phyloP scores from a whole-genome alignment of 1,139 yeast species.

The Geotrichum histeridarum region DNA sequence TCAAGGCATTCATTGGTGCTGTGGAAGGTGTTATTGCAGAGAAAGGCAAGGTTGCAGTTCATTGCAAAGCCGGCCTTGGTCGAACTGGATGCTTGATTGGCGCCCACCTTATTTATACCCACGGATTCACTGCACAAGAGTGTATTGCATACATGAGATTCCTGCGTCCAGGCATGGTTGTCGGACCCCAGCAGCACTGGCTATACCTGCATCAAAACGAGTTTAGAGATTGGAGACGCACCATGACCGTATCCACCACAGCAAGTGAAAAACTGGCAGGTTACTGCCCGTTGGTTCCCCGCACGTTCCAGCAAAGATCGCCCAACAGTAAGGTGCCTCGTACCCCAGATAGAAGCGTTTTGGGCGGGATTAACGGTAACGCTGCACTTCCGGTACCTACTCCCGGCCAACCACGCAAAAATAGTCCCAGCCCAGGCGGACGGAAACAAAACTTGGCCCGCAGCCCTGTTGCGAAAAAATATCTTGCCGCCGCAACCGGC shows the following conservation, averaged over 20 bases:
- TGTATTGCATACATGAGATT: conserved; percentile 95
- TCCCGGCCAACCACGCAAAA: conserved; percentile 94
- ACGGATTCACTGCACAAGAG: conserved; percentile 94
- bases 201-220: conserved; percentile 90
- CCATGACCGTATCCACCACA: conserved; percentile 72
- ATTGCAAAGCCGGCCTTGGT: conserved; percentile 96
- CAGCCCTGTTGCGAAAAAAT: conserved; percentile 9
- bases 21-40: conserved; percentile 79
- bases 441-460: neutral
- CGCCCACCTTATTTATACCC: conserved; percentile 90
- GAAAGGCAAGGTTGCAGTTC: conserved; percentile 94
- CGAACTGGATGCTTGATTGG: conserved; percentile 97
- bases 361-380: conserved; percentile 65
- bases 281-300: conserved; percentile 59
- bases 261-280: conserved; percentile 78
- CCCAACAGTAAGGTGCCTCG: conserved; percentile 45
- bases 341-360: conserved; percentile 73
- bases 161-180: conserved; percentile 98
- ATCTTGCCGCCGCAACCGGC: conserved; percentile 8
- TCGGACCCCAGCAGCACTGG: conserved; percentile 99
- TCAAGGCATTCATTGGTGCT: conserved; percentile 88
- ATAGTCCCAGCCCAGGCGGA: conserved; percentile 29
- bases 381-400: conserved; percentile 85
- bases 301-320: conserved; percentile 27
- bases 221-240: conserved; percentile 91